Conservation (phyloP, 345 rosid species). For the Isatis tinctoria region DNA sequence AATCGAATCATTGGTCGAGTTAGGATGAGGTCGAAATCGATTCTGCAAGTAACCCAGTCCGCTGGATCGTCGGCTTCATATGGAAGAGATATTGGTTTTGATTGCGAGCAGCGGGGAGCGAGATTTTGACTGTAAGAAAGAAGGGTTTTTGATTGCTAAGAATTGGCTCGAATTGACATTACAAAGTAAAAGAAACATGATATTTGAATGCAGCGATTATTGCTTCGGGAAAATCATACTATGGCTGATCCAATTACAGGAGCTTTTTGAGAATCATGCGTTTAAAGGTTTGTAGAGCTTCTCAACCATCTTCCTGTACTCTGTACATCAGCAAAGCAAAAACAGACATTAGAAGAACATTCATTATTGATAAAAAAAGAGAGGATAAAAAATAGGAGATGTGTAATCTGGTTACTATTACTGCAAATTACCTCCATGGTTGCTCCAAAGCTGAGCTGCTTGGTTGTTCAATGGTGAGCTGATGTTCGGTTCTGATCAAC, state of each 20-base stretch:
- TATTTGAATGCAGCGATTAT: neutral
- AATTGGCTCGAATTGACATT: constrained; percentile 3
- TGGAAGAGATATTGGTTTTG: neutral
- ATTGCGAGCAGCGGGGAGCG: neutral
- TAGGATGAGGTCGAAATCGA: too few relatives aligned
- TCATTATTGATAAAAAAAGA: neutral
- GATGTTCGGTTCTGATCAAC: constrained; percentile 67
- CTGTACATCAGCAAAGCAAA: constrained; percentile 31
- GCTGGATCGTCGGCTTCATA: too few relatives aligned
- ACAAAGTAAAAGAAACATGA: constrained; percentile 11
- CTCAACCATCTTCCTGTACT: constrained; percentile 61
- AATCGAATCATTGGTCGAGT: too few relatives aligned
- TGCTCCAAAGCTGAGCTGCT: constrained; percentile 96
- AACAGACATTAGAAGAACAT: neutral
- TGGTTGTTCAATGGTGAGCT: constrained; percentile 91
- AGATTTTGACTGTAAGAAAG: too few relatives aligned
- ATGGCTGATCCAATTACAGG: constrained; percentile 13
- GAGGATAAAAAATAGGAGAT: constrained; percentile 1
- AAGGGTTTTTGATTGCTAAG: too few relatives aligned
- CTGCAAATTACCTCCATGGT: constrained; percentile 59
- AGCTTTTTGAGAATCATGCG: constrained; percentile 12
- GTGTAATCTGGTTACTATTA: neutral
- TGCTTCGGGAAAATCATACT: neutral
- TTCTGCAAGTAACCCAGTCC: too few relatives aligned
- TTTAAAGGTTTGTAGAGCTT: constrained; percentile 52